These are phyloP conservation scores for Bonia amplexicaulis DNA, from an alignment of 176 grass and related monocot genomes.

Conservation along the genomic window DNA sequence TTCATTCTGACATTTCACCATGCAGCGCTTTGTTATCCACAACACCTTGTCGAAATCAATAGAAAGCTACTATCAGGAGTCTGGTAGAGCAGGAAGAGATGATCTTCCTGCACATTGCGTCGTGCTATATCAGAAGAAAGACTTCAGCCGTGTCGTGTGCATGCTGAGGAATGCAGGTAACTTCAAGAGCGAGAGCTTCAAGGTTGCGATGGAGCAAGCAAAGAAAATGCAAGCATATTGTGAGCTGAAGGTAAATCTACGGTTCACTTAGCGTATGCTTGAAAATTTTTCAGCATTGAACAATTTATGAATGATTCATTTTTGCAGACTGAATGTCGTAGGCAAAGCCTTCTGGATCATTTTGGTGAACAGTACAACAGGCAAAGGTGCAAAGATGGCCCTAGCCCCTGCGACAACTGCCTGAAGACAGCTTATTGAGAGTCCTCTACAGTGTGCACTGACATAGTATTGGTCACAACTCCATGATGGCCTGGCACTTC, in stretches of 20 bases:
- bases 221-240: conserved; percentile 91
- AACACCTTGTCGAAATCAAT: conserved; percentile 92
- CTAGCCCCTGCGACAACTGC: conserved; percentile 87
- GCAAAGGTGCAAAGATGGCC: conserved; percentile 56
- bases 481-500: neutral
- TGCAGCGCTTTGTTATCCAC: conserved; percentile 84
- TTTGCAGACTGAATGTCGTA: conserved; percentile 69
- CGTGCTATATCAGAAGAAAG: conserved; percentile 80
- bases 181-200: conserved; percentile 64
- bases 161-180: conserved; percentile 55
- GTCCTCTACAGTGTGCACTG: neutral
- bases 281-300: neutral
- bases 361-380: conserved; percentile 68
- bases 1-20: conserved; percentile 6
- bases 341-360: conserved; percentile 68
- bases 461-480: neutral
- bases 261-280: neutral
- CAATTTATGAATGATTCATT: neutral
- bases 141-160: conserved; percentile 81
- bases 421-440: conserved; percentile 40
- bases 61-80: conserved; percentile 98
- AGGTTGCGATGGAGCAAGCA: conserved; percentile 72
- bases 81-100: conserved; percentile 79
- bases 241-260: conserved; percentile 75
- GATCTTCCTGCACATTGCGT: conserved; percentile 60